Evolutionary conservation across 768 basidiomycete species (phyloP), one percentile per base, ranked within the genome.

Genomic region (Serendipita indica): DNA sequence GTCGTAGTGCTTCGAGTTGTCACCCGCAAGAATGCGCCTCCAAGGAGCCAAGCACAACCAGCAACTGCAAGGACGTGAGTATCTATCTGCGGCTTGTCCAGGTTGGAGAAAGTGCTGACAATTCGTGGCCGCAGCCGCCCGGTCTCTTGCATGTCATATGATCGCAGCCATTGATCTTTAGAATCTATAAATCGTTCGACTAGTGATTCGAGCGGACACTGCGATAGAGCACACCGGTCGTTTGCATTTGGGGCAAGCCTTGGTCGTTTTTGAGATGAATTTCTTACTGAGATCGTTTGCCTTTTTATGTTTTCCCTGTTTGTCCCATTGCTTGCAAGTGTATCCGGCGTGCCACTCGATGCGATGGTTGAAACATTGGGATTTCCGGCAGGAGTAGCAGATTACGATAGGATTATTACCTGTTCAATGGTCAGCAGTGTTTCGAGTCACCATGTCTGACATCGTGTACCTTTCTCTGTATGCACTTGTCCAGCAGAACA

Each of bases 1-100:
- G 32, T 54, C 49, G 32, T 54, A 54, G 49, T 54, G 49, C n/a
- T 30, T 54, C 4, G 49, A 54, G 32, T 54, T 54, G 30, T 54
- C 49, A 10, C 20, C 20, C 25, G 10, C n/a, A 20, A 20, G 22
- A 28, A 54, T 54, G 22, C 32, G 22, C 10, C 25, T 2, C 49
- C 49, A 54, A 7, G 49, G 49, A 7, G 3, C 22, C 20, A 54
- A 28, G 22, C 49, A 54, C 16, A 28, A 18, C 49, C 49, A 54
- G n/a, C 49, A 54, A 28, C 49, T 54, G n/a, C 27, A 43, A 6
- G 6, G 27, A 25, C 7, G 27, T 7, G 7, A n/a, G 41, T 43
- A 43, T n/a, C 22, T 12, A 30, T n/a, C 32, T 22, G n/a, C n/a
- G 22, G 25, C 5, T 30, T 22, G 32, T 4, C 16, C 10, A 27